Base-by-base conservation (phyloP, 2,329 filamentous ascomycete species). In the Tricladium varicosporioides region DNA sequence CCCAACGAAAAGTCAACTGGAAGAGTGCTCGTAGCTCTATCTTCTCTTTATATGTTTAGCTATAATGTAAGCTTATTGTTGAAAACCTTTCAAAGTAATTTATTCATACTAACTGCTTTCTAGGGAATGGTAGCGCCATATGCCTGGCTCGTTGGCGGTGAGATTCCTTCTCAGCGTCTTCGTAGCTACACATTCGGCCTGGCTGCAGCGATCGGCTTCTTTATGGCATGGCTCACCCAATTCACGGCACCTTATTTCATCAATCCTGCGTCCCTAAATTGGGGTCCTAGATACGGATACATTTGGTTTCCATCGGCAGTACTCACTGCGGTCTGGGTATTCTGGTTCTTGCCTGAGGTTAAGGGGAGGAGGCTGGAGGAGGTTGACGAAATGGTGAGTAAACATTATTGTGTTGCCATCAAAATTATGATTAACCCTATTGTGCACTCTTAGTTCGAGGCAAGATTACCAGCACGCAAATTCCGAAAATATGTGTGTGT, bases 181-280 rank as follows among this genome's bases (percentile, higher is more conserved):
- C 77, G 81, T 14, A 78, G 76, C 0, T 79, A 83, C 61, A 83
- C 81, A 0, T 83, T 84, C 54, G 81, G 81, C 27, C 66, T 80
- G 1, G 80, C 81, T 0, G 78, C 80, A 0, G 78, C 79, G 2
- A 69, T 80, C 18, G 80, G 78, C 0, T 84, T 84, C 67, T 72
- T 82, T 13, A 76, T 78, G 2, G 80, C 80, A 82, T 62, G 60
- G 60, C 43, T 60, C 2, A 80, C 79, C 0, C 81, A 79, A 0
- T 84, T 83, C 62, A 83, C 81, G 0, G 79, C 80, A 2, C 81
- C 80, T 0, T 83, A 84, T 63, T 84, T 84, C 63, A 84, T 85
- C 69, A 84, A 84, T 60, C 78, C 79, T 0, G 66, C 71, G 4
- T 67, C 76, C 0, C 67, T 85, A 40, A 78, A 79, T 62, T 85